These are phyloP conservation scores for Eutrema salsugineum DNA, from an alignment of 441 rosid genomes.

Conservation along the genomic window DNA sequence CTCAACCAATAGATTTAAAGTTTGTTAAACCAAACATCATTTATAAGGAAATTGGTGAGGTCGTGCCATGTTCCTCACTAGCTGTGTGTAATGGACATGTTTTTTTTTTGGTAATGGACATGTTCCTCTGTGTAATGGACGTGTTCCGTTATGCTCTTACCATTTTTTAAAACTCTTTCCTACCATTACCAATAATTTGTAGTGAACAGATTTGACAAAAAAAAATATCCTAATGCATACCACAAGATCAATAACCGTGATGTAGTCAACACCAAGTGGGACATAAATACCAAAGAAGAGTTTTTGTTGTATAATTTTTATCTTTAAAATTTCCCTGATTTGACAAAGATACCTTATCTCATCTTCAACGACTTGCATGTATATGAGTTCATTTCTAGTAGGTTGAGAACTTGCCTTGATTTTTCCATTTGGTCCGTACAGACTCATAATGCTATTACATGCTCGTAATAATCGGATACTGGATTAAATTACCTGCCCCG, in stretches of 20 bases:
- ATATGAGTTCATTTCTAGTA: background rate
- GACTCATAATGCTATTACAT: too few relatives aligned
- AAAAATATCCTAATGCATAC: background rate
- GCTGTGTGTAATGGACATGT: slow-evolving; percentile 22
- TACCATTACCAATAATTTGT: background rate
- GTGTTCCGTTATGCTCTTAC: slow-evolving; percentile 15
- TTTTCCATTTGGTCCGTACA: too few relatives aligned
- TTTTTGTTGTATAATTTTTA: background rate
- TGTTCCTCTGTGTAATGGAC: slow-evolving; percentile 7
- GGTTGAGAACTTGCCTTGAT: background rate
- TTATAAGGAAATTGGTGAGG: slow-evolving; percentile 7
- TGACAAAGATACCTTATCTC: background rate
- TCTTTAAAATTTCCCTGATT: background rate
- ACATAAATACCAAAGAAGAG: background rate
- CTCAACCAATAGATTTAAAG: background rate
- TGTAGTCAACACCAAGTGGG: background rate
- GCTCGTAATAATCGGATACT: too few relatives aligned
- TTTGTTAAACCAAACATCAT: background rate
- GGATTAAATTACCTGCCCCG: too few relatives aligned
- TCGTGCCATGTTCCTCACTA: slow-evolving; percentile 26
- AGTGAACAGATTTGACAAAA: too few relatives aligned
- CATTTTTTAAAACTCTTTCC: background rate
- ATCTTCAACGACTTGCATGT: background rate
- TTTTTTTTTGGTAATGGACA: too few relatives aligned
- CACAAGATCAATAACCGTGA: background rate